A percentile compares a stretch with the other conserved stretches of the same genome.
Conservation (phyloP, 1,284 basidiomycete species). For the Athelia psychrophila region DNA sequence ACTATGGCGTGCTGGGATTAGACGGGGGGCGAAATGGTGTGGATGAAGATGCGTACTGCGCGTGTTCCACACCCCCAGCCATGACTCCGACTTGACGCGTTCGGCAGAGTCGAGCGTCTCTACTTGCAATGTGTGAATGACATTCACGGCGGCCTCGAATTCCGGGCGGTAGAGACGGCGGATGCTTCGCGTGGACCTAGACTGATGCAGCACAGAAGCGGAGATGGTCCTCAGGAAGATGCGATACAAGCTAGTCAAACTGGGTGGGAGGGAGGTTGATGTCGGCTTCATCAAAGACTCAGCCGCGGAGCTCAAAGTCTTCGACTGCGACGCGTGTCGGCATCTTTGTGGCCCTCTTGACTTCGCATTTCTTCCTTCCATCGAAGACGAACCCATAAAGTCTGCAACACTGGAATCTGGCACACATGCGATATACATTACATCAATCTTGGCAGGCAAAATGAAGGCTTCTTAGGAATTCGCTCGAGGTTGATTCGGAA, state of each 20-base stretch:
- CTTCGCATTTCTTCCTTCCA: too few relatives aligned
- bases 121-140: conserved; percentile 37
- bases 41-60: conserved; percentile 32
- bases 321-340: too few relatives aligned
- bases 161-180: conserved; percentile 51
- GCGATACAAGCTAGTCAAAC: conserved; percentile 61
- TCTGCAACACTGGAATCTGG: too few relatives aligned
- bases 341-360: too few relatives aligned
- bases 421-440: too few relatives aligned
- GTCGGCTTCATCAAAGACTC: too few relatives aligned
- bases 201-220: conserved; percentile 61
- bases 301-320: too few relatives aligned
- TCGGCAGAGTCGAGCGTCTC: conserved; percentile 21
- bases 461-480: too few relatives aligned
- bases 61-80: conserved; percentile 51
- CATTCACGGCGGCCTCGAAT: conserved; percentile 51
- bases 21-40: background rate
- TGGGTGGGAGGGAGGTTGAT: conserved; percentile 35
- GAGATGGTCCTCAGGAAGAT: conserved; percentile 57
- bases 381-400: too few relatives aligned
- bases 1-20: conserved; percentile 35
- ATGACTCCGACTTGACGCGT: conserved; percentile 31
- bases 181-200: conserved; percentile 38
- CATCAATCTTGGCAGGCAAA: too few relatives aligned
- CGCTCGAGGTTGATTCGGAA: too few relatives aligned